phyloP scores from a whole-genome alignment of 2,329 filamentous ascomycete species.

The Pyrenochaeta sp. region DNA sequence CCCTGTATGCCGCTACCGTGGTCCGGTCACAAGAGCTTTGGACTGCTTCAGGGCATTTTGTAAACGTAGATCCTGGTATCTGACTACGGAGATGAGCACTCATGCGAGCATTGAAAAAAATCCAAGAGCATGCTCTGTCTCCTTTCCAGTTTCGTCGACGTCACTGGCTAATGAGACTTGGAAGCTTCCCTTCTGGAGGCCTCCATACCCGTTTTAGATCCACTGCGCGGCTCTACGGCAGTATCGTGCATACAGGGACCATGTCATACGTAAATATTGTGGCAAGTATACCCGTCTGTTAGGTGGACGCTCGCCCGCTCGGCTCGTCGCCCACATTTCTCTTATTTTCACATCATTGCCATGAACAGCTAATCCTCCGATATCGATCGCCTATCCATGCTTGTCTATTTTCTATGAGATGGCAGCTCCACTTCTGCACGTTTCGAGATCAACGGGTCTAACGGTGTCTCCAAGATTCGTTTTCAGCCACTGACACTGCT shows the following conservation, averaged over 20 bases:
- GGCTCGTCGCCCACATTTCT: conserved; percentile 3
- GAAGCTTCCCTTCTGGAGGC: neutral
- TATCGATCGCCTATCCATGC: conserved; percentile 32
- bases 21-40: conserved; percentile 2
- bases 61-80: conserved; percentile 11
- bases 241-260: neutral
- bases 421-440: conserved; percentile 30
- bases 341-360: conserved; percentile 29
- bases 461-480: conserved; percentile 16
- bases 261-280: conserved; percentile 8
- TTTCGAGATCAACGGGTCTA: conserved; percentile 34
- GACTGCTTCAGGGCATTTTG: conserved; percentile 4
- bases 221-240: conserved; percentile 8
- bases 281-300: conserved; percentile 12
- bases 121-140: conserved; percentile 15
- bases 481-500: conserved; percentile 26
- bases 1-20: conserved; percentile 3
- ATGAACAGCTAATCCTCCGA: conserved; percentile 28
- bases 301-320: conserved; percentile 13
- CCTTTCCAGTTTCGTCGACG: conserved; percentile 27
- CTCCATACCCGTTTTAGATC: conserved; percentile 4
- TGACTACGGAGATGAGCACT: conserved; percentile 35
- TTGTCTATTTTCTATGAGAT: conserved; percentile 13
- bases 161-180: conserved; percentile 23
- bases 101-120: conserved; percentile 27